These are phyloP conservation scores for Sextonia rubra DNA, from an alignment of 164 flowering plant genomes.

Conservation along the genomic window DNA sequence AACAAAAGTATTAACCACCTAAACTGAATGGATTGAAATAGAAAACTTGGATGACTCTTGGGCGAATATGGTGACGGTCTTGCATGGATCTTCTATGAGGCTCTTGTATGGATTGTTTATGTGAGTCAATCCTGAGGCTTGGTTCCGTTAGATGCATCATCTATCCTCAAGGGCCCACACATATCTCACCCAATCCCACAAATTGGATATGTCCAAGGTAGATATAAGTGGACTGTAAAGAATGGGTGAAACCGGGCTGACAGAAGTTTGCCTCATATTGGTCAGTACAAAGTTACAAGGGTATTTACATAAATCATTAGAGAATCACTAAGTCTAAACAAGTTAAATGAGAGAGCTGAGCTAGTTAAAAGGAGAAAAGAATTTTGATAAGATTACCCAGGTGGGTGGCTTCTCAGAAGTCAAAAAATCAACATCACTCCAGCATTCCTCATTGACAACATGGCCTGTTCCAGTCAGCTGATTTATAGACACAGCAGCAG, in stretches of 20 bases:
- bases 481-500: constrained; percentile 60
- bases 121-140: no score
- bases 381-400: constrained; percentile 43
- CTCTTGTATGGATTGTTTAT: no score
- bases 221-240: not conserved
- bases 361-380: not conserved
- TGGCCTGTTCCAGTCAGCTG: constrained; percentile 35
- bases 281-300: no score
- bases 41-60: no score
- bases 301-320: not conserved
- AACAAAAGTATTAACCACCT: no score
- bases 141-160: no score
- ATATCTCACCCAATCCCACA: no score
- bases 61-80: no score
- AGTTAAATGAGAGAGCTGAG: not conserved
- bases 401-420: constrained; percentile 55
- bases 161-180: no score
- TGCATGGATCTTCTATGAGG: no score
- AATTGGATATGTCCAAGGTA: not conserved
- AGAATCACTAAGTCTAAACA: not conserved
- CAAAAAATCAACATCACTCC: constrained; percentile 68
- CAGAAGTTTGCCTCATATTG: not conserved
- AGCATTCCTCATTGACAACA: constrained; percentile 53
- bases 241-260: not conserved
- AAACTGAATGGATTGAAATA: no score